These are phyloP conservation scores for Fusarium pseudocircinatum DNA, from an alignment of 2,329 filamentous ascomycete genomes.

Conservation along the genomic window DNA sequence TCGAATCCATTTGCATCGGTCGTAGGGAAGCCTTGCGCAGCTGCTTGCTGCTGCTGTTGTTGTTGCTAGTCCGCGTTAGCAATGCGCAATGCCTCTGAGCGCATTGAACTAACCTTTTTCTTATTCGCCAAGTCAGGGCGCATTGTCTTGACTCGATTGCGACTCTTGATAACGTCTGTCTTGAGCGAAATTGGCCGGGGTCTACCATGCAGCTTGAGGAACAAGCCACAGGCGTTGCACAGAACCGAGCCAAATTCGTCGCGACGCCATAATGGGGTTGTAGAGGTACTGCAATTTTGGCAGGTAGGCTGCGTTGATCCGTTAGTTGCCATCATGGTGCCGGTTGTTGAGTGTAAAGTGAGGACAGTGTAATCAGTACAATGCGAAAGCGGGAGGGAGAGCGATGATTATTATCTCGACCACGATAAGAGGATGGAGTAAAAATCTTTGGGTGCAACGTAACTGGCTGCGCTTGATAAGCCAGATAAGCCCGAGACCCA, in stretches of 20 bases:
- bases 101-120: conserved; percentile 72
- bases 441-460: conserved; percentile 47
- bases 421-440: conserved; percentile 53
- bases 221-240: conserved; percentile 98
- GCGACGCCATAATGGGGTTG: conserved; percentile 95
- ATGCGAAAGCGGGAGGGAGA: conserved; percentile 41
- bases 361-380: conserved; percentile 19
- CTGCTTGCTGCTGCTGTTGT: conserved; percentile 51
- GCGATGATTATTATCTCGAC: conserved; percentile 49
- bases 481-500: conserved; percentile 44
- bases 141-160: conserved; percentile 94
- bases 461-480: conserved; percentile 49
- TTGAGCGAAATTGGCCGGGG: conserved; percentile 95
- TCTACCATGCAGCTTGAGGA: conserved; percentile 94
- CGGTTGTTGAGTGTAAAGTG: conserved; percentile 46
- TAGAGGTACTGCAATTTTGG: conserved; percentile 95
- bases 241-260: conserved; percentile 96
- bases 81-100: not conserved
- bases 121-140: conserved; percentile 80
- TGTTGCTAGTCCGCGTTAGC: conserved; percentile 28
- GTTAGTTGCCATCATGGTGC: conserved; percentile 63
- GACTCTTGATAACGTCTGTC: conserved; percentile 99
- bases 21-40: conserved; percentile 52
- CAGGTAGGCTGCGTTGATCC: conserved; percentile 87
- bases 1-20: conserved; percentile 68